Evolutionary conservation across 164 flowering plant species (phyloP).

Genomic region (Cinnamomum chago): DNA sequence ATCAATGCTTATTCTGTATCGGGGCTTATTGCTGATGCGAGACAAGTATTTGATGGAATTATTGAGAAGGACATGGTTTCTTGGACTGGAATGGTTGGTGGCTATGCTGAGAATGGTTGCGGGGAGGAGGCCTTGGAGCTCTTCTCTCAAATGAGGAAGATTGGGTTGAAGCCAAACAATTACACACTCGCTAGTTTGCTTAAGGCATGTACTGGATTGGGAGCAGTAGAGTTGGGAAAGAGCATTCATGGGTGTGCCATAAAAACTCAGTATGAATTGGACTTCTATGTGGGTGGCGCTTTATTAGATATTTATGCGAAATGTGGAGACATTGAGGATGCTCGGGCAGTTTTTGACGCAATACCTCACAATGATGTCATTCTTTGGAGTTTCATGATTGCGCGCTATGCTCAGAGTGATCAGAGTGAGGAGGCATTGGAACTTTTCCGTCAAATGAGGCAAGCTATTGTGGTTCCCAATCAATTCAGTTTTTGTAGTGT

Average conservation of each 20-base stretch:
- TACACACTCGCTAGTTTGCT: slow-evolving; percentile 64
- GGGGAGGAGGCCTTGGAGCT: slow-evolving; percentile 55
- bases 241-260: slow-evolving; percentile 65
- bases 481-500: slow-evolving; percentile 75
- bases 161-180: slow-evolving; percentile 61
- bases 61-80: slow-evolving; percentile 68
- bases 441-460: slow-evolving; percentile 57
- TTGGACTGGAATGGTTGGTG: slow-evolving; percentile 83
- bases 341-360: slow-evolving; percentile 50
- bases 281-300: slow-evolving; percentile 54
- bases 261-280: slow-evolving; percentile 53
- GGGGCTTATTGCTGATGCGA: slow-evolving; percentile 45
- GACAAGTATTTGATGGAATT: slow-evolving; percentile 60
- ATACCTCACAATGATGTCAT: slow-evolving; percentile 61
- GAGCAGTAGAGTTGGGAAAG: slow-evolving; percentile 36
- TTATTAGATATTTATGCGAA: slow-evolving; percentile 73
- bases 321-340: slow-evolving; percentile 47
- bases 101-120: slow-evolving; percentile 61
- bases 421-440: slow-evolving; percentile 47
- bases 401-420: slow-evolving; percentile 65
- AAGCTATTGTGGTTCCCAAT: slow-evolving; percentile 54
- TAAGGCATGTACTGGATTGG: slow-evolving; percentile 69
- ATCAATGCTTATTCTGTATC: slow-evolving; percentile 66
- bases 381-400: slow-evolving; percentile 92
- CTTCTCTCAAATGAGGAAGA: slow-evolving; percentile 48